Percentiles rank a stretch among this genome's conserved stretches.
These are phyloP conservation scores for Gardenia jasminoides DNA, from an alignment of 257 asterid genomes.

Conservation along the genomic window DNA sequence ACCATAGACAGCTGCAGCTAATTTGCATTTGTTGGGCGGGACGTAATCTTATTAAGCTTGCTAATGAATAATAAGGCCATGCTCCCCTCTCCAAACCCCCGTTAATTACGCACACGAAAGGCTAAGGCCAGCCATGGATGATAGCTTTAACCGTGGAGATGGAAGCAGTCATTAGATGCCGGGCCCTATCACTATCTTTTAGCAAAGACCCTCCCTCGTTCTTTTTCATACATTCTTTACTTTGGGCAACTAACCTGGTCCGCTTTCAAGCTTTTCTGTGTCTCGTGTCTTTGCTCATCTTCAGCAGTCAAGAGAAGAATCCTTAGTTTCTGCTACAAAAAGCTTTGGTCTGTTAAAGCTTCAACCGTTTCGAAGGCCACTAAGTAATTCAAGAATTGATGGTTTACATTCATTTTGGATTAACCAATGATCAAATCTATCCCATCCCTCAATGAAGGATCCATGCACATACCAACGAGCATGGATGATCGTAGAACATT, in stretches of 20 bases:
- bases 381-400: no score
- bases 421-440: neutral
- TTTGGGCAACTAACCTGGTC: constrained; percentile 8
- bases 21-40: constrained; percentile 1
- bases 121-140: no score
- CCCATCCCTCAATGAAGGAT: neutral
- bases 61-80: neutral
- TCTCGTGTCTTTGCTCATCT: neutral
- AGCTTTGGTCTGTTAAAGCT: neutral
- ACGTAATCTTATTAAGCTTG: neutral
- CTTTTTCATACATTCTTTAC: neutral
- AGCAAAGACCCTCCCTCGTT: neutral
- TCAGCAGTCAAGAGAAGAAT: constrained; percentile 3
- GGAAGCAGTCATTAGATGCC: neutral
- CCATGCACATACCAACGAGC: no score
- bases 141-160: neutral
- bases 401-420: no score
- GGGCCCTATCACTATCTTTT: neutral
- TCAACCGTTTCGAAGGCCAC: neutral
- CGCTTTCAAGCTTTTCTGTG: neutral
- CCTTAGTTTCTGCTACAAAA: constrained; percentile 23
- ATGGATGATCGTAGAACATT: neutral
- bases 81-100: neutral
- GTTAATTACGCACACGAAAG: constrained; percentile 6
- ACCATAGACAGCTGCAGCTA: neutral